Percentiles rank a stretch among this genome's conserved stretches.
Evolutionary conservation across 139 green algal genomes (phyloP).

Genomic region (Monoraphidium neglectum): DNA sequence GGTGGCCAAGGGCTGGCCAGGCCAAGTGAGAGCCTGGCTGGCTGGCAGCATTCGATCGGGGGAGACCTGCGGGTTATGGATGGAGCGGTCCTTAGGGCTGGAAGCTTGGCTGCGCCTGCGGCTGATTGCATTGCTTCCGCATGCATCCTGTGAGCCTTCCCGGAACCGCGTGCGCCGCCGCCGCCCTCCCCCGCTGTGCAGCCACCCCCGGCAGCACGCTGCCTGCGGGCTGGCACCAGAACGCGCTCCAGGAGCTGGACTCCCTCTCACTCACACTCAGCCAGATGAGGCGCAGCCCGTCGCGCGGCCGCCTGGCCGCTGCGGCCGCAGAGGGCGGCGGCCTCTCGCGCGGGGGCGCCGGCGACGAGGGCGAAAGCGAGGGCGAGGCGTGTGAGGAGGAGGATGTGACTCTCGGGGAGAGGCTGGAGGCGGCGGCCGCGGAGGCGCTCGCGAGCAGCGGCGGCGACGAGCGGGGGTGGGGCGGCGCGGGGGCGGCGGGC

Average conservation of each 20-base stretch:
- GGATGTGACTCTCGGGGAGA: no score
- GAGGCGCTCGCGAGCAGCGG: no score
- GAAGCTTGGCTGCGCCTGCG: no score
- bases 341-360: neutral
- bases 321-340: neutral
- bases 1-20: neutral
- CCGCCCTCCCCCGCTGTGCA: neutral
- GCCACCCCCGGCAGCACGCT: neutral
- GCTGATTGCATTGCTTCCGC: neutral
- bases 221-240: neutral
- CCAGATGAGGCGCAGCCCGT: slow-evolving; percentile 28
- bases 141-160: neutral
- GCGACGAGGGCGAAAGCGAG: neutral
- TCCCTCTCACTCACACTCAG: slow-evolving; percentile 20
- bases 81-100: no score
- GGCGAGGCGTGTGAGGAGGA: no score
- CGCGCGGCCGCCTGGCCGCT: slow-evolving; percentile 2
- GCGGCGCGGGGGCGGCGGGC: no score
- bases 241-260: neutral
- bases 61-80: slow-evolving; percentile 19
- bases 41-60: slow-evolving; percentile 1
- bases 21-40: neutral
- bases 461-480: no score
- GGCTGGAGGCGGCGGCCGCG: no score
- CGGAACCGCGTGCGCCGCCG: no score